Base-by-base conservation (phyloP, 2,329 filamentous ascomycete species). In the Fusarium kyushuense region DNA sequence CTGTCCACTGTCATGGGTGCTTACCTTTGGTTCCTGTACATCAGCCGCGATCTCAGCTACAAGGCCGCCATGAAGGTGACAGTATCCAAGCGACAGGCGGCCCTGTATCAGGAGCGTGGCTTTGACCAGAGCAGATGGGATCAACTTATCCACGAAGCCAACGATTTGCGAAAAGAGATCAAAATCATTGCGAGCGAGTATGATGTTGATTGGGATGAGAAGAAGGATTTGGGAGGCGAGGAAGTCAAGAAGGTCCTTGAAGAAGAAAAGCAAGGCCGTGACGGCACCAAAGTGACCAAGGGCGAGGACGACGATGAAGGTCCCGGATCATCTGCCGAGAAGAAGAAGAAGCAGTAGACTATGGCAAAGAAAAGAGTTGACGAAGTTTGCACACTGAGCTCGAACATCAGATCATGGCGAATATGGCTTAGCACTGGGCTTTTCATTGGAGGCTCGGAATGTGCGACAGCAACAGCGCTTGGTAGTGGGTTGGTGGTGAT, bases 1-100 rank as follows among this genome's bases (percentile, higher is more conserved):
- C 83, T 97, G 67, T 88, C 90, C 1, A 94, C 92, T 14, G 88
- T 97, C 74, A 96, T 97, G 82, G 90, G 90, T 10, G 94, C 93
- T 70, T 97, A 97, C 75, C 83, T 97, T 54, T 97, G 93, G 93
- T 97, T 97, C 77, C 82, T 97, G 14, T 97, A 94, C 79, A 92
- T 97, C 81, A 96, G 94, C 80, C 88, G 92, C 21, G 94, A 97
- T 79, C 89, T 97, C 13, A 92, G 89, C 68, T 97, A 97, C 82
- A 90, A 92, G 70, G 90, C 90, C 4, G 93, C 94, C 29, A 89
- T 97, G 81, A 94, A 96, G 76, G 86, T 96, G 54, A 97, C 94
- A 9, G 91, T 97, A 36, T 92, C 88, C 36, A 86, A 89, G 35
- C 87, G 94, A 7, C 94, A 97, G 79, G 86, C 87, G 55, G 88